Conservation (phyloP, 352 stramenopile species). For the Globisporangium canariense region DNA sequence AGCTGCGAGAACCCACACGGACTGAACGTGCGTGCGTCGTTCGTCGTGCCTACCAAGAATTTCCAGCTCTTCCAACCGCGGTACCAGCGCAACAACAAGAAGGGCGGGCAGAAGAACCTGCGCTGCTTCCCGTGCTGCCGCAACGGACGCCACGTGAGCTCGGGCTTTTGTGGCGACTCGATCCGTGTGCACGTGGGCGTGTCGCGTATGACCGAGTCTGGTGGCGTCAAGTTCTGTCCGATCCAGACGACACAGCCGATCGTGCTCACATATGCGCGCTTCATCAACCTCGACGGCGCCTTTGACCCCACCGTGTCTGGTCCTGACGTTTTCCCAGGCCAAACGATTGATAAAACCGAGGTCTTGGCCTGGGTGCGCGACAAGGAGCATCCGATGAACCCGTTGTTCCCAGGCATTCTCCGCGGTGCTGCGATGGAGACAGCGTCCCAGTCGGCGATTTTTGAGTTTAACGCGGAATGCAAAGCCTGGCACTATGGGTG, state of each 20-base stretch:
- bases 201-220: constrained; percentile 68
- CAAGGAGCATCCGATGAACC: constrained; percentile 76
- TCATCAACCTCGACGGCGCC: constrained; percentile 68
- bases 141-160: constrained; percentile 76
- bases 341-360: constrained; percentile 73
- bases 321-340: constrained; percentile 67
- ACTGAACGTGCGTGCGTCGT: constrained; percentile 73
- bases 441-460: constrained; percentile 75
- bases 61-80: constrained; percentile 76
- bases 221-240: constrained; percentile 78
- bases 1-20: constrained; percentile 81
- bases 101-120: constrained; percentile 87
- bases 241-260: constrained; percentile 55
- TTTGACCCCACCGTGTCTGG: constrained; percentile 70
- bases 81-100: constrained; percentile 91
- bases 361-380: constrained; percentile 62
- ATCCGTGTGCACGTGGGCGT: constrained; percentile 80
- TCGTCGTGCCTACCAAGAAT: constrained; percentile 72
- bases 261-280: constrained; percentile 64
- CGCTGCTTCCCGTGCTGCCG: constrained; percentile 86
- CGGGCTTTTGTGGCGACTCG: constrained; percentile 83
- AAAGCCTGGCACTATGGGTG: constrained; percentile 90
- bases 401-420: constrained; percentile 69
- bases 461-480: constrained; percentile 86
- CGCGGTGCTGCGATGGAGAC: constrained; percentile 77